Percentiles rank a stretch among this genome's conserved stretches.
Evolutionary conservation across 2,329 filamentous ascomycete genomes (phyloP).

Genomic region (Penicillium sp.): DNA sequence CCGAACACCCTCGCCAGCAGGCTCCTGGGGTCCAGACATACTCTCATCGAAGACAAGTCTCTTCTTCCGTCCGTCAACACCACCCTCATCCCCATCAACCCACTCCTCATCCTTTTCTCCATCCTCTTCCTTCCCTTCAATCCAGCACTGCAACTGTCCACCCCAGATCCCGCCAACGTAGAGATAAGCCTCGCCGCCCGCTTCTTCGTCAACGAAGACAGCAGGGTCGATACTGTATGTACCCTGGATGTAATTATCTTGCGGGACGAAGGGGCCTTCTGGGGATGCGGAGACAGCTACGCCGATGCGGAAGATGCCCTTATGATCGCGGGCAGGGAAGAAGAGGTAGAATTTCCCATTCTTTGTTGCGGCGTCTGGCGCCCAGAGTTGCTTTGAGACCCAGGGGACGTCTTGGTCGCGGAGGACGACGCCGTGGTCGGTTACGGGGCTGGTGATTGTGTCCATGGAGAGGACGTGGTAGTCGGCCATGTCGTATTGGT

Average conservation of each 20-base stretch:
- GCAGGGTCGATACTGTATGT: conserved; percentile 72
- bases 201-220: conserved; percentile 61
- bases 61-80: conserved; percentile 18
- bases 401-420: conserved; percentile 60
- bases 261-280: conserved; percentile 60
- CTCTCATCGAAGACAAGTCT: conserved; percentile 46
- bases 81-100: conserved; percentile 18
- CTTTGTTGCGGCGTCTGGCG: conserved; percentile 62
- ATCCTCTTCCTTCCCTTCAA: conserved; percentile 37
- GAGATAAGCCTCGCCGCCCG: conserved; percentile 49
- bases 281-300: conserved; percentile 58
- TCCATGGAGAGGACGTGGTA: conserved; percentile 68
- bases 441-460: conserved; percentile 50
- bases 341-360: conserved; percentile 66
- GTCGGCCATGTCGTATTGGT: conserved; percentile 76
- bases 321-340: conserved; percentile 65
- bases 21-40: conserved; percentile 52
- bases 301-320: conserved; percentile 64
- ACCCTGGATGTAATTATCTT: conserved; percentile 56
- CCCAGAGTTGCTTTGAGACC: conserved; percentile 73
- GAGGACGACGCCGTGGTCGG: conserved; percentile 64
- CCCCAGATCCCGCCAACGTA: conserved; percentile 78
- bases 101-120: conserved; percentile 12
- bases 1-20: conserved; percentile 45
- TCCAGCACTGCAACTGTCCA: conserved; percentile 69